Evolutionary conservation across 1,284 basidiomycete species (phyloP).

Genomic region (Spongispora temasekensis): DNA sequence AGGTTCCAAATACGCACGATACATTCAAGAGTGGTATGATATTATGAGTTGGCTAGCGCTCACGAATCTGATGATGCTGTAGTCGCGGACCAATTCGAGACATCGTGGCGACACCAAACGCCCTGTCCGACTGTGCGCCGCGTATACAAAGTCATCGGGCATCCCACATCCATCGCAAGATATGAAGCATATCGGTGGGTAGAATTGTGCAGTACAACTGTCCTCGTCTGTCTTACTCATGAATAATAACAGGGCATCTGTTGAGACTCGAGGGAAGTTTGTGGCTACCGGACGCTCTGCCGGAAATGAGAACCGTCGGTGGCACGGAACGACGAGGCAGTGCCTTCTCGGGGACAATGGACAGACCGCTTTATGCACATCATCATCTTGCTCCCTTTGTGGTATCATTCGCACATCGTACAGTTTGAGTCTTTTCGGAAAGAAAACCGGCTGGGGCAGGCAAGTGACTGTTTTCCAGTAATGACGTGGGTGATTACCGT

Average conservation of each 20-base stretch:
- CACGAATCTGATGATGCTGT: conserved; percentile 11
- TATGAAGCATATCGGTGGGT: conserved; percentile 61
- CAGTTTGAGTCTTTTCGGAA: conserved; percentile 57
- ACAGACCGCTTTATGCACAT: conserved; percentile 52
- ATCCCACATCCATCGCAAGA: conserved; percentile 46
- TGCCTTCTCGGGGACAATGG: conserved; percentile 65
- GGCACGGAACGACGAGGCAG: conserved; percentile 47
- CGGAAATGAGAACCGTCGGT: conserved; percentile 57
- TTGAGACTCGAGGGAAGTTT: conserved; percentile 61
- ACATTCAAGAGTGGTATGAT: conserved; percentile 62
- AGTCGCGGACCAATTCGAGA: conserved; percentile 66
- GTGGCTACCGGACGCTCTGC: conserved; percentile 47
- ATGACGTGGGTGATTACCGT: conserved; percentile 5
- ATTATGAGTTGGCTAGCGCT: background rate
- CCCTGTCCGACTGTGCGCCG: conserved; percentile 53
- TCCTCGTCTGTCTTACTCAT: background rate
- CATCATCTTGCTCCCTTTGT: conserved; percentile 57
- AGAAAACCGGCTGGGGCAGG: conserved; percentile 69
- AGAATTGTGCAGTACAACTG: background rate
- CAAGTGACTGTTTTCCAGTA: conserved; percentile 22
- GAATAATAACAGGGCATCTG: conserved; percentile 39
- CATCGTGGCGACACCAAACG: conserved; percentile 64
- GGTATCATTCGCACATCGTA: conserved; percentile 61
- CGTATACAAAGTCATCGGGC: conserved; percentile 60
- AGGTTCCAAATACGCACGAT: conserved; percentile 57